Evolutionary conservation across 441 rosid genomes (phyloP).

Genomic region (Bruguiera hainesii): DNA sequence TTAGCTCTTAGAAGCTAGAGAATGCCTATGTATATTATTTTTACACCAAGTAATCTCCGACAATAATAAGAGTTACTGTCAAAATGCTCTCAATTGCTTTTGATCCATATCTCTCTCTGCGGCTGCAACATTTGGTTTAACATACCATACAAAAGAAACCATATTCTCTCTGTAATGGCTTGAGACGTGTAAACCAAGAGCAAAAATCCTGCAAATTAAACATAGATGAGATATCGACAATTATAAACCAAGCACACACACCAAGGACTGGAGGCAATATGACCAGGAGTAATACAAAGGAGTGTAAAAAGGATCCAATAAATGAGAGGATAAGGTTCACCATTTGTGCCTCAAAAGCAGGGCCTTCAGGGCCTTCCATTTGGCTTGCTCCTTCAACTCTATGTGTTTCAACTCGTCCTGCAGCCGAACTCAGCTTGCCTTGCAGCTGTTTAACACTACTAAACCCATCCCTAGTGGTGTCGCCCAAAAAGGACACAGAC

Average conservation of each 20-base stretch:
- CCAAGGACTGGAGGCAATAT: neutral
- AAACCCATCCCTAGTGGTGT: slow-evolving; percentile 80
- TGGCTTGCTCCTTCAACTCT: slow-evolving; percentile 84
- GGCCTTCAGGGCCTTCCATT: slow-evolving; percentile 94
- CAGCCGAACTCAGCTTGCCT: slow-evolving; percentile 67
- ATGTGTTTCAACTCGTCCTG: slow-evolving; percentile 64
- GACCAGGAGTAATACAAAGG: neutral
- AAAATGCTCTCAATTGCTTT: neutral
- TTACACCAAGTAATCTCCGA: neutral
- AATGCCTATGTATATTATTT: neutral
- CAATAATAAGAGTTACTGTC: neutral
- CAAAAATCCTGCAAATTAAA: neutral
- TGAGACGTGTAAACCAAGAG: too few relatives aligned
- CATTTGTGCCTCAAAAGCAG: slow-evolving; percentile 75
- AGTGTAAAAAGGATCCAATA: slow-evolving; percentile 15
- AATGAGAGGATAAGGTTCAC: slow-evolving; percentile 55
- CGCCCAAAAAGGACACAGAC: slow-evolving; percentile 84
- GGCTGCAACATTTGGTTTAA: too few relatives aligned
- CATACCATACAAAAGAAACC: too few relatives aligned
- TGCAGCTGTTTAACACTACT: slow-evolving; percentile 79
- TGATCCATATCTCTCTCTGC: too few relatives aligned
- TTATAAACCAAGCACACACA: neutral
- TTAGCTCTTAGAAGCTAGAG: slow-evolving; percentile 6
- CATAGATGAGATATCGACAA: neutral
- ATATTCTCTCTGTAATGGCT: too few relatives aligned